Conservation (phyloP, 805 yeast species). For the Sporopachydermia quercuum region DNA sequence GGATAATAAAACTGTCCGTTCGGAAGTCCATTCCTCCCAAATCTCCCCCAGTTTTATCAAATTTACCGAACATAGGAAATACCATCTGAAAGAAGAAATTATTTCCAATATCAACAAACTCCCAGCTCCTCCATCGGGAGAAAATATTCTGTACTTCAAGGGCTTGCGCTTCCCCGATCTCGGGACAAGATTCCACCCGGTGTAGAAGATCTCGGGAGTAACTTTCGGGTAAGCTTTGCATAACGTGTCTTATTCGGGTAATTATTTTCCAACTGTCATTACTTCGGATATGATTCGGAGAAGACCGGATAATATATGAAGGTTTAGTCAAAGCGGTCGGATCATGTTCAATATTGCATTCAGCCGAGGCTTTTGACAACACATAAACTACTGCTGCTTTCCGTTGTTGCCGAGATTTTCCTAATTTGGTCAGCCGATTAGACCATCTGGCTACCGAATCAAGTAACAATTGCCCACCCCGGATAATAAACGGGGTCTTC, state of each 20-base stretch:
- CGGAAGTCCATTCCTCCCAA: slow-evolving; percentile 14
- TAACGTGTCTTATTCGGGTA: slow-evolving; percentile 63
- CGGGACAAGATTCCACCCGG: slow-evolving; percentile 17
- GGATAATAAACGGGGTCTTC: not conserved
- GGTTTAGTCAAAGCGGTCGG: slow-evolving; percentile 87
- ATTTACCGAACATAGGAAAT: slow-evolving; percentile 19
- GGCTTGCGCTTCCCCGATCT: slow-evolving; percentile 38
- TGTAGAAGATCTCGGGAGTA: slow-evolving; percentile 29
- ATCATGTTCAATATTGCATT: slow-evolving; percentile 53
- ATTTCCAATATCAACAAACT: slow-evolving; percentile 46
- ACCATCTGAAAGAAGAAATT: slow-evolving; percentile 38
- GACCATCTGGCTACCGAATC: not conserved
- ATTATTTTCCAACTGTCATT: slow-evolving; percentile 81
- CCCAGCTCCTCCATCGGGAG: slow-evolving; percentile 86
- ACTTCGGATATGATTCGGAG: slow-evolving; percentile 59
- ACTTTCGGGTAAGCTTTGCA: slow-evolving; percentile 36
- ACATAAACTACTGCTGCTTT: slow-evolving; percentile 23
- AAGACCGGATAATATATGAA: slow-evolving; percentile 60
- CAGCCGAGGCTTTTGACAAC: slow-evolving; percentile 32
- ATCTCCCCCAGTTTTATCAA: slow-evolving; percentile 2
- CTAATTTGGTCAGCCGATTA: not conserved
- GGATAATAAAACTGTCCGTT: slow-evolving; percentile 18
- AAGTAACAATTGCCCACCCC: not conserved
- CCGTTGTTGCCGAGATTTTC: slow-evolving; percentile 13
- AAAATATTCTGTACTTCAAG: slow-evolving; percentile 43